Conservation (phyloP, 2,329 filamentous ascomycete genomes). For the Rutstroemia sp. region DNA sequence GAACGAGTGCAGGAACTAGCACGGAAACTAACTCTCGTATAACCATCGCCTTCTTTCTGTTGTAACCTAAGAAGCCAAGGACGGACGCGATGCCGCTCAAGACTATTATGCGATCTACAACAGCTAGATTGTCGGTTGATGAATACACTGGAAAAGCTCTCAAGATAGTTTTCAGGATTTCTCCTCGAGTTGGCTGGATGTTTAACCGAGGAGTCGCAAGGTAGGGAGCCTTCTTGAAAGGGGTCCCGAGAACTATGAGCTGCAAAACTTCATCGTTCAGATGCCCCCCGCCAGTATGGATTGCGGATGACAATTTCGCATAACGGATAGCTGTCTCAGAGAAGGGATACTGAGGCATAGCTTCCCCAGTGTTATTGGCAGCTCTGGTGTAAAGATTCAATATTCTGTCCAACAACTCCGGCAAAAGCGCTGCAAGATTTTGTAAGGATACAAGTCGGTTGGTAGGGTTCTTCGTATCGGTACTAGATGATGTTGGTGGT, state of each 20-base stretch:
- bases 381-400: conserved; percentile 65
- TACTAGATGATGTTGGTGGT: conserved; percentile 13
- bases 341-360: conserved; percentile 61
- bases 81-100: conserved; percentile 82
- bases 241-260: conserved; percentile 57
- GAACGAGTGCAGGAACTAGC: conserved; percentile 76
- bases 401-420: conserved; percentile 69
- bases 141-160: conserved; percentile 61
- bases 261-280: conserved; percentile 54
- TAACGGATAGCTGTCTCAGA: conserved; percentile 70
- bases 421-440: conserved; percentile 52
- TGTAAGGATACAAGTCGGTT: conserved; percentile 35
- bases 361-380: conserved; percentile 54
- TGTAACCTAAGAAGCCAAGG: conserved; percentile 69
- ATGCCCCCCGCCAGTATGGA: conserved; percentile 58
- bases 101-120: conserved; percentile 70
- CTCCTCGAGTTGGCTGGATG: conserved; percentile 49
- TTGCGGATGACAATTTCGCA: conserved; percentile 58
- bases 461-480: conserved; percentile 28
- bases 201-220: conserved; percentile 45
- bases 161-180: conserved; percentile 59
- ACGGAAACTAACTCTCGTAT: conserved; percentile 78
- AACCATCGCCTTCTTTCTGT: conserved; percentile 86
- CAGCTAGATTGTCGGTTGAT: conserved; percentile 58
- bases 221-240: conserved; percentile 41